These are phyloP conservation scores for Medicago lupulina DNA, from an alignment of 306 rosid genomes.

Conservation along the genomic window DNA sequence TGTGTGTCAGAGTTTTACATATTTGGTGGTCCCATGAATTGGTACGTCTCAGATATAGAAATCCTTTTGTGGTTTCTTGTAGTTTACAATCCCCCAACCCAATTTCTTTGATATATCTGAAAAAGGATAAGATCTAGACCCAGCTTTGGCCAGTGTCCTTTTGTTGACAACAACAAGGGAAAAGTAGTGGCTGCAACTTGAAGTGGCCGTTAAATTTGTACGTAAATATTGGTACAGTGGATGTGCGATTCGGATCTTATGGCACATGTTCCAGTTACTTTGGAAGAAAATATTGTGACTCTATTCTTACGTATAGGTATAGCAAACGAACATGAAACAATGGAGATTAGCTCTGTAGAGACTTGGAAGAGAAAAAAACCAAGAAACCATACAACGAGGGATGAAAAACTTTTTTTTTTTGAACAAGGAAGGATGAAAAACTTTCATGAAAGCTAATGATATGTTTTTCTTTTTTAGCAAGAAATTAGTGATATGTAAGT, in stretches of 20 bases:
- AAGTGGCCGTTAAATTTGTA: constrained; percentile 8
- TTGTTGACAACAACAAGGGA: background rate
- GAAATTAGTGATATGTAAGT: background rate
- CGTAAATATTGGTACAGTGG: background rate
- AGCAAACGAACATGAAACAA: background rate
- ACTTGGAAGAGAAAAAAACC: no score
- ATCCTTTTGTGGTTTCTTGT: constrained; percentile 30
- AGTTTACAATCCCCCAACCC: constrained; percentile 30
- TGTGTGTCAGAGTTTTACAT: constrained; percentile 42
- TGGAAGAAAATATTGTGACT: background rate
- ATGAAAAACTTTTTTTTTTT: no score
- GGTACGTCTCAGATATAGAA: constrained; percentile 47
- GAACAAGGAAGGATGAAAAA: background rate
- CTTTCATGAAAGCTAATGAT: no score
- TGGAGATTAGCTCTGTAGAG: background rate
- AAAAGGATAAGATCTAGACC: constrained; percentile 39
- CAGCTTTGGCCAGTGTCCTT: constrained; percentile 5
- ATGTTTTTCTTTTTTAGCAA: background rate
- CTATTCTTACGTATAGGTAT: no score
- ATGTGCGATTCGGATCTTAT: background rate
- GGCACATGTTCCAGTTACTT: background rate
- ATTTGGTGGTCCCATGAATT: constrained; percentile 55
- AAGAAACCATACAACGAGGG: background rate
- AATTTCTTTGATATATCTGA: constrained; percentile 6
- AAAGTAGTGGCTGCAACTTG: background rate